These are phyloP conservation scores for Capsicum baccatum DNA, from an alignment of 257 asterid species.

Conservation along the genomic window DNA sequence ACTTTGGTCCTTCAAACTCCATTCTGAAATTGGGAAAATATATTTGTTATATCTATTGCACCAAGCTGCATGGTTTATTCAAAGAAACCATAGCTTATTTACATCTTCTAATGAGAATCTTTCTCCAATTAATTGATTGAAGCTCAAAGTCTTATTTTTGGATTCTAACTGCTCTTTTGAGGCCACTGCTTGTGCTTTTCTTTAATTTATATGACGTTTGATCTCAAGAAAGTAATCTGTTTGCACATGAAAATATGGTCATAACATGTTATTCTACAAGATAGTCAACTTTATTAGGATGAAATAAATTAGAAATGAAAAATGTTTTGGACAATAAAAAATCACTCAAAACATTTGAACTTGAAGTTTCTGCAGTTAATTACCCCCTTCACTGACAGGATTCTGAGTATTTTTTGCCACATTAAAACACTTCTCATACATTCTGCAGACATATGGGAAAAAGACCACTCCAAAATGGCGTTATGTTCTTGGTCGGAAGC, in stretches of 20 bases:
- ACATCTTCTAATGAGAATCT: background rate
- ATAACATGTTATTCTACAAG: no score
- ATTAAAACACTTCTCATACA: constrained; percentile 31
- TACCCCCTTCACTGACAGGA: background rate
- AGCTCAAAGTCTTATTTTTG: background rate
- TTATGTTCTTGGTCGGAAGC: constrained; percentile 89
- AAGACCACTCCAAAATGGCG: constrained; percentile 89
- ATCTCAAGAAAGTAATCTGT: no score
- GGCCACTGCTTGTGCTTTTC: constrained; percentile 17
- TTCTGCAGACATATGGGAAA: constrained; percentile 86
- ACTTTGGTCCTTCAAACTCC: background rate
- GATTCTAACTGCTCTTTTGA: constrained; percentile 8
- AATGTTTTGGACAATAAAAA: background rate
- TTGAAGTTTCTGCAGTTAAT: background rate
- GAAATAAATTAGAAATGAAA: background rate
- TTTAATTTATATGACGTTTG: no score
- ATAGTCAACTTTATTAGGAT: background rate
- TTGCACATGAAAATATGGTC: no score
- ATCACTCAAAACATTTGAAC: background rate
- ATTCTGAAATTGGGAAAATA: background rate
- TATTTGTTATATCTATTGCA: background rate
- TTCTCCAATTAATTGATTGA: background rate
- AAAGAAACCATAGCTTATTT: background rate
- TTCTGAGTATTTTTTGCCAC: constrained; percentile 1
- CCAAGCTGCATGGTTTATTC: background rate